Evolutionary conservation across 768 basidiomycete genomes (phyloP), one percentile per base, ranked within the genome.

Genomic region (Termitomyces sp.): DNA sequence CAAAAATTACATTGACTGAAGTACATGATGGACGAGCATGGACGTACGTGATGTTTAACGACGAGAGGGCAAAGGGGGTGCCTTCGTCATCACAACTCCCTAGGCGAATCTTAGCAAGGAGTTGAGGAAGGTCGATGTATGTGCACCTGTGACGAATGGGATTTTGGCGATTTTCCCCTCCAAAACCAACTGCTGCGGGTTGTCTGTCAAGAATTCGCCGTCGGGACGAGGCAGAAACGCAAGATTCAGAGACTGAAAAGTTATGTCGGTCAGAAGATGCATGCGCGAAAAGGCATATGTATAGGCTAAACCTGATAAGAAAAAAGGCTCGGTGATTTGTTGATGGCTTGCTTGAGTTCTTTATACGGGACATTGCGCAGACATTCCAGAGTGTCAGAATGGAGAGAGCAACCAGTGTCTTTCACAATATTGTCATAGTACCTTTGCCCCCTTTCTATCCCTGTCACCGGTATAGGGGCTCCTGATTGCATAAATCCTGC

Each of bases 81-180:
- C 84, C 85, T 66, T 87, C 86, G 55, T 86, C 86, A 55, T 86
- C 81, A 62, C 75, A 76, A 59, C 80, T 75, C 7, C 81, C 81
- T 77, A 52, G 36, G 36, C 13, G 36, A 36, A 44, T 38, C 57
- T 4, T 61, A 26, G 14, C 53, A 62, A 20, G 8, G 54, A 38
- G 36, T 38, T 0, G 4, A 5, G n/a, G 69, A 28, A 53, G 69
- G n/a, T 10, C 5, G 10, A 8, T 40, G 13, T 20, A 14, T 50
- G 43, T 9, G 33, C 49, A 74, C 82, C 82, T 1, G 70, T 79
- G 30, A 85, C 67, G 60, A 79, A 78, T 0, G 81, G 82, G 4
- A 85, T 70, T 14, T 77, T 74, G 0, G 82, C 80, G 10, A 84
- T 71, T 41, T 70, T 74, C 0, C 79, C 80, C 28, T 77, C 58